These are phyloP conservation scores for Leavenworthia alabamica DNA, from an alignment of 345 rosid genomes.

Conservation along the genomic window DNA sequence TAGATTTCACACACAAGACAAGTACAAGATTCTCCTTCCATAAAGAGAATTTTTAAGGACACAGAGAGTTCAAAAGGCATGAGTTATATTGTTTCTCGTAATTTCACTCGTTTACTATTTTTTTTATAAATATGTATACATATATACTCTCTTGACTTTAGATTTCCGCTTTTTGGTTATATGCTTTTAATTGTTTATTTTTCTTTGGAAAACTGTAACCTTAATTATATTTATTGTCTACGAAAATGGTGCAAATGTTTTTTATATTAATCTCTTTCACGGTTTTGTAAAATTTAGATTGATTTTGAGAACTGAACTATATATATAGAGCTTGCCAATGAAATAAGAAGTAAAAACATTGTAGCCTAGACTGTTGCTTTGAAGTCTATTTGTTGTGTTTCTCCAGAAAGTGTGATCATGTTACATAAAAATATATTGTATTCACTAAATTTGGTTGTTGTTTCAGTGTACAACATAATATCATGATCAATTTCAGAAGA, in stretches of 20 bases:
- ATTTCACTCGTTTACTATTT: slow-evolving; percentile 7
- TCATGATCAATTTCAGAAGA: too few relatives aligned
- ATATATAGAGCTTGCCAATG: background rate
- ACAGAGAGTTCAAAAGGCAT: background rate
- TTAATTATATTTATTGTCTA: background rate
- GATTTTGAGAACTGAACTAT: background rate
- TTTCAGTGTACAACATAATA: too few relatives aligned
- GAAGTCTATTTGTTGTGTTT: background rate
- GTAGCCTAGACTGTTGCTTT: background rate
- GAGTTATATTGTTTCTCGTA: slow-evolving; percentile 12
- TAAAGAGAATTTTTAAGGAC: slow-evolving; percentile 54
- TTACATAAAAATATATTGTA: background rate
- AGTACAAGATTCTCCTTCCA: slow-evolving; percentile 70
- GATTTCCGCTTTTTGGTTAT: slow-evolving; percentile 14
- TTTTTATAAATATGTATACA: background rate
- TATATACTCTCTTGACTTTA: slow-evolving; percentile 20
- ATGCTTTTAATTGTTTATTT: background rate
- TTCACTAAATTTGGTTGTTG: too few relatives aligned
- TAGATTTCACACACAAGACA: slow-evolving; percentile 70
- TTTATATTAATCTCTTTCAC: background rate
- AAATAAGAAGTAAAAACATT: background rate
- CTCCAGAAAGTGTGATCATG: background rate
- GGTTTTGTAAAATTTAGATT: background rate
- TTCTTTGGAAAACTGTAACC: slow-evolving; percentile 3
- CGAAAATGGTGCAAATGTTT: background rate